Evolutionary conservation across 2,329 filamentous ascomycete species (phyloP), one percentile per base, ranked within the genome.

Genomic region (Stemphylium lycopersici): DNA sequence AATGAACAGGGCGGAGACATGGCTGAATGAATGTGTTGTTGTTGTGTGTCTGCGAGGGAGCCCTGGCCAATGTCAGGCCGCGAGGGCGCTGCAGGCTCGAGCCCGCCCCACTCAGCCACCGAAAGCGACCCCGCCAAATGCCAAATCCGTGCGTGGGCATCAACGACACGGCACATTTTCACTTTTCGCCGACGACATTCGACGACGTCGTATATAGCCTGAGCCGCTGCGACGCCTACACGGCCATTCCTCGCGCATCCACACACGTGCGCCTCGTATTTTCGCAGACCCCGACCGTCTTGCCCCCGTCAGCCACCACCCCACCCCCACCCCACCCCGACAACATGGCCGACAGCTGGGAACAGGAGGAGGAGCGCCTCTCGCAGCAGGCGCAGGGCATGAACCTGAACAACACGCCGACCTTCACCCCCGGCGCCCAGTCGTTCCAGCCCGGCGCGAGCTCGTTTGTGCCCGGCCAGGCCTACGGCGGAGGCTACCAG

Each of bases 341-440:
- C n/a, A 68, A 53, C 48, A 96, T 96, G 92, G 89, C 93, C 68
- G 87, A 93, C 77, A 90, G 91, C 77, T 96, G 92, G 59, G 98
- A 95, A 90, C 93, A 98, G 80, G 91, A 96, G 81, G 89, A 93
- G 69, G 89, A 84, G 62, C 77, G 90, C 75, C 86, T 96, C 76
- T 85, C 90, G 59, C 87, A 87, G 68, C 90, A 93, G 81, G 60
- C 68, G 10, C 70, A 70, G 66, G 67, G 66, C 58, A 61, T 74
- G 47, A 73, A 72, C 55, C 63, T 73, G 29, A 67, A 70, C 52
- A 67, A 67, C 55, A 52, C 52, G 52, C 52, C 47, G 13, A 55
- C 47, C 0, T 55, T 55, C 31, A 55, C 52, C 12, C 52, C 63
- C 7, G 65, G 67, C 49, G 59, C 65, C 22, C 47, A 51, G 52